Evolutionary conservation across 768 basidiomycete genomes (phyloP), one percentile per base, ranked within the genome.

Genomic region (Serpula lacrymans): DNA sequence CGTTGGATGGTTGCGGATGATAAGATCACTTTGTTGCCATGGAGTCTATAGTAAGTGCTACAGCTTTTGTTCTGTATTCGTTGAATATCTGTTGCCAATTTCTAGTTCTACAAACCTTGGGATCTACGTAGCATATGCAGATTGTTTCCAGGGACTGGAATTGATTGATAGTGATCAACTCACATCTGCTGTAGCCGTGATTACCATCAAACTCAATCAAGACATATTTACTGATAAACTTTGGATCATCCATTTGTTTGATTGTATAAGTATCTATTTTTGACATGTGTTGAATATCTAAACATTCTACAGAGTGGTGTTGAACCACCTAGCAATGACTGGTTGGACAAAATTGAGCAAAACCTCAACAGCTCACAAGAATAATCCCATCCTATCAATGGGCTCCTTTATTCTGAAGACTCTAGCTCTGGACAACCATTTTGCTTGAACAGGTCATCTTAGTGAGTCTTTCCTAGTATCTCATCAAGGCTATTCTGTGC

Each of bases 21-120:
- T 14, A 17, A 42, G 7, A 41, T 59, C 24, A 51, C 57, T 4
- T 10, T 12, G 4, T 37, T 58, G 25, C 57, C 57, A 23, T 56
- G 54, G 55, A 45, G 54, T 35, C 21, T 50, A 7, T 46, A 50
- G 57, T 58, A 43, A 4, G 48, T 22, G n/a, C n/a, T n/a, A n/a
- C 23, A 13, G 25, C 18, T 27, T 34, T 17, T 6, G 18, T 27
- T 14, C 8, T 10, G 25, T 13, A 20, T 9, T 2, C n/a, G n/a
- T n/a, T n/a, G n/a, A n/a, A 27, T 26, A 26, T 17, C 13, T 16
- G 40, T 33, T 25, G 5, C 25, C 17, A 25, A 28, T 30, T 39
- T 24, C 7, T 29, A 59, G 55, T 34, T 39, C 55, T 4, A 27
- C 40, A 1, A 41, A 34, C 6, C 55, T 59, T 28, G 52, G 58